These are phyloP conservation scores for Geotrichum ghanense DNA, from an alignment of 805 yeast genomes.

Conservation along the genomic window DNA sequence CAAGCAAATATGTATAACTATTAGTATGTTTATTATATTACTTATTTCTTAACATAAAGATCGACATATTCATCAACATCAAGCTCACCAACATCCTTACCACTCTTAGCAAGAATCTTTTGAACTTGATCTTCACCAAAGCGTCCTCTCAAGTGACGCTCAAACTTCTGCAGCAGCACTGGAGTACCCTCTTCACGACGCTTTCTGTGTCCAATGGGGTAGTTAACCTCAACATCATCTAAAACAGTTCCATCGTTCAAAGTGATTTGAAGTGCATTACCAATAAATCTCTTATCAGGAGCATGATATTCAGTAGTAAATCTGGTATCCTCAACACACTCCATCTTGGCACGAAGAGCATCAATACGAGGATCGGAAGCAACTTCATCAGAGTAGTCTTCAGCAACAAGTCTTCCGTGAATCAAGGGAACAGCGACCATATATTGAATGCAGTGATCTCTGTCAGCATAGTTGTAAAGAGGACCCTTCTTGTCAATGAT, in stretches of 20 bases:
- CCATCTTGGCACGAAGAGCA: constrained; percentile 41
- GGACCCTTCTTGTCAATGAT: constrained; percentile 53
- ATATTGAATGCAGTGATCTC: constrained; percentile 56
- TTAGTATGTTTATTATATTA: too few species aligned
- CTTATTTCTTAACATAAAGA: constrained; percentile 26
- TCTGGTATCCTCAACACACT: constrained; percentile 37
- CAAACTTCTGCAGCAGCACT: constrained; percentile 38
- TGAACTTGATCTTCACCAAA: constrained; percentile 30
- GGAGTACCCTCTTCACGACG: constrained; percentile 54
- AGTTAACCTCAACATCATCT: constrained; percentile 42
- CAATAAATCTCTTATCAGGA: constrained; percentile 46
- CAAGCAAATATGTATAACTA: too few species aligned
- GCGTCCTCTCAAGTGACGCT: constrained; percentile 38
- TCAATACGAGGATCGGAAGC: constrained; percentile 45
- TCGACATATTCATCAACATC: constrained; percentile 40
- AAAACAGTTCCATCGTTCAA: constrained; percentile 42
- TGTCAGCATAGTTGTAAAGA: constrained; percentile 49
- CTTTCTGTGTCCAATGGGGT: constrained; percentile 47
- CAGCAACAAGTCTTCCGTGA: constrained; percentile 45
- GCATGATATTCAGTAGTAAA: constrained; percentile 44
- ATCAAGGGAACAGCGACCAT: constrained; percentile 49
- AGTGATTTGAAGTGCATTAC: constrained; percentile 41
- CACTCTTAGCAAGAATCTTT: constrained; percentile 27
- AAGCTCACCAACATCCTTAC: constrained; percentile 27
- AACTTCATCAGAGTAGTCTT: constrained; percentile 40